Percentiles rank a stretch among this genome's conserved stretches.
Evolutionary conservation across 1,139 yeast genomes (phyloP).

Genomic region (Yamadazyma atlantica): DNA sequence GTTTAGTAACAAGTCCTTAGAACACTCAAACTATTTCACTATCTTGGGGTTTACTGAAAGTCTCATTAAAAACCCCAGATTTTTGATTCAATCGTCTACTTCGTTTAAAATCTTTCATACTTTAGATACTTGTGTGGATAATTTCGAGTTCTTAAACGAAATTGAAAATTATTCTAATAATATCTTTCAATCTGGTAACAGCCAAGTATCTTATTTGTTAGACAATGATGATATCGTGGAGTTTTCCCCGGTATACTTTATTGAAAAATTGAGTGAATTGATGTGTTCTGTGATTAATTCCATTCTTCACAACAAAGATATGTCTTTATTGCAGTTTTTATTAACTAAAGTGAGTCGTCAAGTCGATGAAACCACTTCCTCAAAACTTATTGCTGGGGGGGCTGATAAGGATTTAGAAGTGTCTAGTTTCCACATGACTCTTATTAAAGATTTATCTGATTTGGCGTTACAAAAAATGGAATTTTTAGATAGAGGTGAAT

Average conservation of each 20-base stretch:
- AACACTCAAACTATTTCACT: constrained; percentile 41
- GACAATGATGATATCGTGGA: constrained; percentile 33
- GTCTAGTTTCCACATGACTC: constrained; percentile 24
- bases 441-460: constrained; percentile 31
- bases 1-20: constrained; percentile 22
- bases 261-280: constrained; percentile 43
- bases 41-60: constrained; percentile 49
- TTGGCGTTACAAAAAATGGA: constrained; percentile 42
- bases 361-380: constrained; percentile 17
- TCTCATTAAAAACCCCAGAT: constrained; percentile 30
- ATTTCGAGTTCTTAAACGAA: constrained; percentile 39
- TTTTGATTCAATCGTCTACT: constrained; percentile 28
- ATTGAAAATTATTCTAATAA: constrained; percentile 35
- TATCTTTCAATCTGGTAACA: constrained; percentile 19
- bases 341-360: constrained; percentile 26
- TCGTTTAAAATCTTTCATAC: constrained; percentile 34
- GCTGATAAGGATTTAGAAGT: constrained; percentile 18
- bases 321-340: constrained; percentile 30
- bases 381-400: constrained; percentile 9
- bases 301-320: constrained; percentile 24
- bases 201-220: constrained; percentile 23
- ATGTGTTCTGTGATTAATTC: constrained; percentile 34
- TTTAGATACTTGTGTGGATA: constrained; percentile 41
- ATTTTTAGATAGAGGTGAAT: constrained; percentile 45
- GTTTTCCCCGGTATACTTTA: constrained; percentile 43